These are phyloP conservation scores for Catharanthus roseus DNA, from an alignment of 257 asterid species.

Conservation along the genomic window DNA sequence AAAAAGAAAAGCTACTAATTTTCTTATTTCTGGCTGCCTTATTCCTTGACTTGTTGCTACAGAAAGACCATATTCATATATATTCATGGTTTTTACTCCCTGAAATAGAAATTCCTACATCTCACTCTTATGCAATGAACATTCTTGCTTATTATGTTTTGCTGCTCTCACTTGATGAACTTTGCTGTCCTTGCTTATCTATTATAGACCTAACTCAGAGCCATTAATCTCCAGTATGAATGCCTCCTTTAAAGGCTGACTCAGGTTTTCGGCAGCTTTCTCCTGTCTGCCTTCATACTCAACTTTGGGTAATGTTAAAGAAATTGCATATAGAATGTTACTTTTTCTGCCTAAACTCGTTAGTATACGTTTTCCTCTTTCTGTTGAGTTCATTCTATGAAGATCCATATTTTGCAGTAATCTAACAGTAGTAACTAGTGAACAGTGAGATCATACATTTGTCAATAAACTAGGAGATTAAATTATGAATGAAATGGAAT, in stretches of 20 bases:
- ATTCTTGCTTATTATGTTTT: background rate
- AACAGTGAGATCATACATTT: background rate
- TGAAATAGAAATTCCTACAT: background rate
- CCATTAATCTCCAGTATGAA: background rate
- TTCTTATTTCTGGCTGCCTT: background rate
- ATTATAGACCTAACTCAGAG: background rate
- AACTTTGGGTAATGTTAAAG: background rate
- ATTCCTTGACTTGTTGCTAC: background rate
- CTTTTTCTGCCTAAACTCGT: background rate
- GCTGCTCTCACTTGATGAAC: background rate
- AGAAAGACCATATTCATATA: slow-evolving; percentile 1
- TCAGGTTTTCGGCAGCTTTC: background rate
- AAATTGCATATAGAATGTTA: background rate
- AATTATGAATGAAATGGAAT: background rate
- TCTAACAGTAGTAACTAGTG: background rate
- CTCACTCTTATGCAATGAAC: background rate
- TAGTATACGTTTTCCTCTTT: background rate
- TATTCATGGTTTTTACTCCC: background rate
- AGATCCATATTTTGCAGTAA: background rate
- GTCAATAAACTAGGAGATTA: slow-evolving; percentile 6
- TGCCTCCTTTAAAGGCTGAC: background rate
- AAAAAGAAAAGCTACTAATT: background rate
- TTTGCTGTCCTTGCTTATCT: background rate
- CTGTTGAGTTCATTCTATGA: background rate
- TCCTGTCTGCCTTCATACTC: background rate